Base-by-base conservation (phyloP, 805 yeast genomes). In the Jamesozyma spencerorum region DNA sequence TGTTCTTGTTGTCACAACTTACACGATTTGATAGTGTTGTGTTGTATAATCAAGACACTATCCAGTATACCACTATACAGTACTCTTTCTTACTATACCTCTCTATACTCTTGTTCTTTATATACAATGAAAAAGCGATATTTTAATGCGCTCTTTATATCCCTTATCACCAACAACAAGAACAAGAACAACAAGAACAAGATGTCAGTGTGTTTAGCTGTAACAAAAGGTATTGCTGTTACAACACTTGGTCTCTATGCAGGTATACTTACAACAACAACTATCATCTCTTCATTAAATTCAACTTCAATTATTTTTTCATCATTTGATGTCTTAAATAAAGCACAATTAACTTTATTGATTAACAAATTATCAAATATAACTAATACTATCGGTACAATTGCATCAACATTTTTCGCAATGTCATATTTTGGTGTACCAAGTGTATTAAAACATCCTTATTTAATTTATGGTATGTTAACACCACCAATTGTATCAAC, bases 221-320 rank as follows among this genome's bases (percentile, higher is more conserved):
- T 70, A 29, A 74, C 79, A 43, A 82, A 82, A 55, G 58, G 79
- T 36, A 60, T 79, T 31, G 88, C 87, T 28, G 74, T 75, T 29
- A 69, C 81, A 3, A 74, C 87, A 10, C 60, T 82, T 36, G 92
- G 90, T n/a, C 55, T 81, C 44, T 68, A 77, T 50, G 65, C 83
- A 4, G 73, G 78, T 14, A 59, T 73, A 2, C 45, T 49, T 15
- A 42, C 54, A 6, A 51, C 70, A 36, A 56, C 72, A 1, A 45
- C 63, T n/a, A 3, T 51, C 8, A 13, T 49, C 4, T 22, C 47
- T 12, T 20, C 38, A 42, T 18, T 32, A 3, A 17, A 35, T 13
- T 24, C 47, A 5, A 37, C 46, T 8, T 36, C 46, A 19, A 58
- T 44, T 37, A 54, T 43, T 4, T n/a, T 43, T 5, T n/a, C 40